Evolutionary conservation across 306 rosid genomes (phyloP), one percentile per base, ranked within the genome.

Genomic region (Urtica urens): DNA sequence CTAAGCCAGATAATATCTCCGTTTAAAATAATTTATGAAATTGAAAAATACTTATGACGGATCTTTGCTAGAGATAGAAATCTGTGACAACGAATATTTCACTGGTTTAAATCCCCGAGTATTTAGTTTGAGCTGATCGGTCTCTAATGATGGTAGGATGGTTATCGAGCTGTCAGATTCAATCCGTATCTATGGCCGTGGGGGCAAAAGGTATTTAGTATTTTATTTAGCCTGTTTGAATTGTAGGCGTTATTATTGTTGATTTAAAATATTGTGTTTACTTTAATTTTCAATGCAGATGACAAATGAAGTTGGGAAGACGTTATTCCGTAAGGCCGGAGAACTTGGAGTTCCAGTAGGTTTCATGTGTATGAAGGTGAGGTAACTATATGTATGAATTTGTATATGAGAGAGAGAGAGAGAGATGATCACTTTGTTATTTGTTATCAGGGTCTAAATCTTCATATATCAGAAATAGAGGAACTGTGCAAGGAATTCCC

Each of bases 171-270:
- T 59, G 86, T 83, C 55, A 85, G 96, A 38, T 87, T 87, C 68
- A 87, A 87, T 56, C 96, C 96, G 18, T 73, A 80, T 69, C 54
- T 87, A 64, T 87, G 96, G 96, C 94, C 96, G 31, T 55, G 86
- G 3, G 86, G 83, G 16, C 73, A 80, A 58, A 70, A 80, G 93
- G 96, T 83, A 60, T 27, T 20, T 11, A 59, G 24, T 3, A 9
- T 26, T 45, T n/a, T 25, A 20, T 27, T 29, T 17, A 4, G 14
- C 23, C 19, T 30, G 12, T 18, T 5, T 57, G 27, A 30, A 7
- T 19, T 26, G 14, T 37, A 34, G 10, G 21, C 25, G 51, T 46
- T 12, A 15, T 11, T 15, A 29, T 26, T 24, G 18, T 9, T 52
- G 16, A 49, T 35, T 17, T 10, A 12, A 29, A 46, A 16, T 23